A percentile compares a stretch with the other conserved stretches of the same genome.
Evolutionary conservation across 2,329 filamentous ascomycete species (phyloP).

Genomic region (Claviceps citrina): DNA sequence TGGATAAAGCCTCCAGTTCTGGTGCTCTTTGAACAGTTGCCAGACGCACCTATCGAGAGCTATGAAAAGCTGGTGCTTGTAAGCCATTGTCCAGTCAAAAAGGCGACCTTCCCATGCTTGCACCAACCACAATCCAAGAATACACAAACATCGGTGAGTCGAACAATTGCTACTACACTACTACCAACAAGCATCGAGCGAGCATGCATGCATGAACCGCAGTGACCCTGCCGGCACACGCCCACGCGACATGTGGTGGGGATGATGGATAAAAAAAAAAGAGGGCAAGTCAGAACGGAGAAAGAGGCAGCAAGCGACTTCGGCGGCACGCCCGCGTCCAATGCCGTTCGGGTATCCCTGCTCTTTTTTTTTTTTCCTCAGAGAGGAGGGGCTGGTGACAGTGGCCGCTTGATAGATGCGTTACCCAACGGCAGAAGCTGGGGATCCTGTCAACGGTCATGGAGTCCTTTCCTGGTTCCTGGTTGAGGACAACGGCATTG

Average conservation of each 20-base stretch:
- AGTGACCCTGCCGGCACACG: slow-evolving; percentile 4
- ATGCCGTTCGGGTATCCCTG: neutral
- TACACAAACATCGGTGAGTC: slow-evolving; percentile 5
- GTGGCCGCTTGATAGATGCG: slow-evolving; percentile 6
- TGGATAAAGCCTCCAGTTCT: neutral
- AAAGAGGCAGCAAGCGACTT: neutral
- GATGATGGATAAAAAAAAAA: neutral
- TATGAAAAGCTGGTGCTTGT: neutral
- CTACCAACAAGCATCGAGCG: neutral
- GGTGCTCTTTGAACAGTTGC: neutral
- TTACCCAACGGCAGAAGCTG: slow-evolving; percentile 7
- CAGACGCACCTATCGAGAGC: too few relatives aligned
- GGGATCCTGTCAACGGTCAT: slow-evolving; percentile 2
- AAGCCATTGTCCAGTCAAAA: slow-evolving; percentile 8
- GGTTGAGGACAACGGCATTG: slow-evolving; percentile 2
- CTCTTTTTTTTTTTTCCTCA: neutral
- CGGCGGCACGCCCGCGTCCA: neutral
- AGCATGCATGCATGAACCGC: slow-evolving; percentile 7
- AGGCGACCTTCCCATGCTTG: neutral
- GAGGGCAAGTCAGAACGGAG: neutral
- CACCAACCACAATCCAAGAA: neutral
- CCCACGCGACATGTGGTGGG: slow-evolving; percentile 2
- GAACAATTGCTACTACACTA: neutral
- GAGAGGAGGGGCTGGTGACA: slow-evolving; percentile 4
- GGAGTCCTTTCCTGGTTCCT: slow-evolving; percentile 1